phyloP scores from a whole-genome alignment of 73 alveolate genomes.

The Tetrahymena borealis region DNA sequence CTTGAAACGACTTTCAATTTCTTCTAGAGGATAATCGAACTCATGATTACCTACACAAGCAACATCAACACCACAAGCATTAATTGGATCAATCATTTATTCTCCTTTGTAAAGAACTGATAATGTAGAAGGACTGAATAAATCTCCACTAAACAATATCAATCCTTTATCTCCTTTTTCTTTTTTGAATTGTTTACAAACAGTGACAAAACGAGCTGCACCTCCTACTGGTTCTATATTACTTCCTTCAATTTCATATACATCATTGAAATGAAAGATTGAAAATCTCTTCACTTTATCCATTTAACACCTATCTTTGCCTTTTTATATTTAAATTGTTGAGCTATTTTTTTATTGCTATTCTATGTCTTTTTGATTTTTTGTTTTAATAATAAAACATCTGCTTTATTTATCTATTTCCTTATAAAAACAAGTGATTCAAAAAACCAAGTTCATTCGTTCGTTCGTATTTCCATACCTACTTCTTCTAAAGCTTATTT shows the following conservation, averaged over 20 bases:
- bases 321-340: not conserved
- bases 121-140: slow-evolving; percentile 71
- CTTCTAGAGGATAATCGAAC: slow-evolving; percentile 59
- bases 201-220: slow-evolving; percentile 64
- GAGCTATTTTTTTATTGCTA: not conserved
- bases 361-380: no score
- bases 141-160: slow-evolving; percentile 68
- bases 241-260: slow-evolving; percentile 63
- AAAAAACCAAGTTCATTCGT: no score
- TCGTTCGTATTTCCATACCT: no score
- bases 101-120: slow-evolving; percentile 56
- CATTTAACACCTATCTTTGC: not conserved
- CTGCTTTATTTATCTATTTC: no score
- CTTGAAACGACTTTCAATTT: slow-evolving; percentile 24
- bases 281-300: not conserved
- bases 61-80: slow-evolving; percentile 47
- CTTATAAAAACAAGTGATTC: no score
- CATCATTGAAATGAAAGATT: slow-evolving; percentile 77
- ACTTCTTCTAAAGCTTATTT: no score
- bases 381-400: no score
- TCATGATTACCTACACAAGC: slow-evolving; percentile 87
- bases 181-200: slow-evolving; percentile 29
- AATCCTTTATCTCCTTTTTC: slow-evolving; percentile 36
- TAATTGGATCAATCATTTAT: slow-evolving; percentile 57
- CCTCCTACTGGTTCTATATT: slow-evolving; percentile 58